These are phyloP conservation scores for Albugo laibachii DNA, from an alignment of 352 stramenopile species.

Conservation along the genomic window DNA sequence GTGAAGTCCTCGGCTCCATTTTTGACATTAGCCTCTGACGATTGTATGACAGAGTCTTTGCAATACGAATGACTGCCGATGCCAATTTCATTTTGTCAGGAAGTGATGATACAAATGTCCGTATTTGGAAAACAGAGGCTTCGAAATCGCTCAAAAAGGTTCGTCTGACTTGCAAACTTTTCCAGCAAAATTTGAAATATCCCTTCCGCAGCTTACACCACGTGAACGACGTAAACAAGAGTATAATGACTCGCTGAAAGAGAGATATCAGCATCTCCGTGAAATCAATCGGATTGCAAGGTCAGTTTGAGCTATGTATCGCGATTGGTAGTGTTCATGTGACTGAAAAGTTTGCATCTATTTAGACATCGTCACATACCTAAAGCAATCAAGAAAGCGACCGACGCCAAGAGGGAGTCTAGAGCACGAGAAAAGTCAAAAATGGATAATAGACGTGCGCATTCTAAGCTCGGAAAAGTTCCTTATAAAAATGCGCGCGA, in stretches of 20 bases:
- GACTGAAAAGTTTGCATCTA: constrained; percentile 13
- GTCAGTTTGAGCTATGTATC: constrained; percentile 18
- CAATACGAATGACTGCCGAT: constrained; percentile 73
- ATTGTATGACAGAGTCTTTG: constrained; percentile 33
- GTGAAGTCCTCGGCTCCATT: neutral
- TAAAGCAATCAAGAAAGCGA: constrained; percentile 96
- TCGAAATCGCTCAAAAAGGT: constrained; percentile 88
- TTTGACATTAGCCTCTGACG: neutral
- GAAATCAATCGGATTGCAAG: constrained; percentile 88
- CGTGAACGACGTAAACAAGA: constrained; percentile 84
- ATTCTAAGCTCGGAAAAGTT: constrained; percentile 57
- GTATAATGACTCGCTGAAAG: constrained; percentile 95
- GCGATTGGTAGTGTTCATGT: constrained; percentile 4
- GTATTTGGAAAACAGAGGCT: constrained; percentile 96
- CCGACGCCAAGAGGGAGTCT: constrained; percentile 69
- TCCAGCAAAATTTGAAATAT: neutral
- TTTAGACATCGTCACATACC: constrained; percentile 87
- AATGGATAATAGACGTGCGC: constrained; percentile 56
- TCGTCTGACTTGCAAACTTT: constrained; percentile 4
- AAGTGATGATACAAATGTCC: constrained; percentile 98
- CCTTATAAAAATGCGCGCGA: constrained; percentile 52
- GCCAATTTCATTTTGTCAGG: constrained; percentile 94
- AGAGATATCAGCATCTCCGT: constrained; percentile 86
- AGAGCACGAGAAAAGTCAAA: constrained; percentile 71
- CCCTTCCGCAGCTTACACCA: constrained; percentile 17